Base-by-base conservation (phyloP, 345 rosid species). In the Brassica cretica region DNA sequence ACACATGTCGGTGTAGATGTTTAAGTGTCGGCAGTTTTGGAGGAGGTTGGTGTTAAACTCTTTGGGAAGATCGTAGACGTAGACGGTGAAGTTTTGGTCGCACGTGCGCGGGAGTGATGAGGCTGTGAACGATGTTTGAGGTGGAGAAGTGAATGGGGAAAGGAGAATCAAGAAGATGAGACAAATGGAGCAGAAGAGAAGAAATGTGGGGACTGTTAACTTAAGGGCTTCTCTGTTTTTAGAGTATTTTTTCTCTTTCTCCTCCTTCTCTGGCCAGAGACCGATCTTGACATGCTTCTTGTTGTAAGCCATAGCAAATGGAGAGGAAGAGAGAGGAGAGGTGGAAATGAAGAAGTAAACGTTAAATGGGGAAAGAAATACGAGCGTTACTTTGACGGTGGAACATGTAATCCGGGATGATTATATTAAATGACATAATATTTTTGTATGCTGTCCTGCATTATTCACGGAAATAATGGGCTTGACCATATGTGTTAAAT, bases 1-100 rank as follows among this genome's bases (percentile, higher is more conserved):
- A 53, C 92, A 90, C 88, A 90, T 83, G 75, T 88, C 77, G n/a
- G 60, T 64, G 85, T 89, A 86, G 4, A 82, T 83, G 46, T 30
- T 46, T 6, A 88, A 82, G 32, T 16, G 71, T n/a, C 19, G 56
- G 70, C 94, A 90, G 63, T 84, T 64, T n/a, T 65, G 58, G 39
- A 88, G 59, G 5, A 90, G 58, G 0, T 51, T 73, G 19, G 24
- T 56, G 60, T 88, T 90, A 76, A 88, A 88, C 19, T 85, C 72
- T 27, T 66, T 29, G 37, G 92, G 90, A 29, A 90, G 86, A 80
- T 82, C 66, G 64, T 87, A 85, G 70, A 86, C 83, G 37, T 84
- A 87, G 64, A 90, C 82, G 70, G 60, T 69, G 68, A 74, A 70
- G 0, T 74, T 70, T 8, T 8, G 62, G 72, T 80, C 6, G 79